A percentile compares a stretch with the other conserved stretches of the same genome.
These are phyloP conservation scores for Dalbergia cultrata DNA, from an alignment of 306 rosid species.

Conservation along the genomic window DNA sequence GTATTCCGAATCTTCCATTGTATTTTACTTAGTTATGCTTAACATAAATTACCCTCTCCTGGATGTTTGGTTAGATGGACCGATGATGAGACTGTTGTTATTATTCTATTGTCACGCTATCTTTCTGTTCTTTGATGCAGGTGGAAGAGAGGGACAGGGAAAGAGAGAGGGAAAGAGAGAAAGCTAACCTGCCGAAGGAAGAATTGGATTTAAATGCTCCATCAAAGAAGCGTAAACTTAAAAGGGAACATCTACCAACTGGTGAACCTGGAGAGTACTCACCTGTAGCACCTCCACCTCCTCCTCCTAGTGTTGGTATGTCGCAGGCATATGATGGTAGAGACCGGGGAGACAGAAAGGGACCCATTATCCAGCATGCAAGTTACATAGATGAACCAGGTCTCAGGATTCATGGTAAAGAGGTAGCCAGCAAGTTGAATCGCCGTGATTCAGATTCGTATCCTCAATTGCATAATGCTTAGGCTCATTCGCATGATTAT, in stretches of 20 bases:
- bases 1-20: constrained; percentile 11
- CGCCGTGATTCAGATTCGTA: constrained; percentile 94
- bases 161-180: constrained; percentile 81
- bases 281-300: constrained; percentile 84
- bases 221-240: constrained; percentile 92
- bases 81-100: neutral
- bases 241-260: constrained; percentile 82
- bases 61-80: constrained; percentile 15
- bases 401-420: constrained; percentile 86
- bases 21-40: neutral
- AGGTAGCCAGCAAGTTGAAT: constrained; percentile 78
- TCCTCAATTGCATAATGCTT: constrained; percentile 59
- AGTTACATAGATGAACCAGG: constrained; percentile 82
- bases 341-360: constrained; percentile 94
- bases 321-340: constrained; percentile 87
- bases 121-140: constrained; percentile 51
- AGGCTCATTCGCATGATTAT: constrained; percentile 8
- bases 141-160: constrained; percentile 65
- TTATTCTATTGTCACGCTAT: constrained; percentile 13
- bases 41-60: neutral
- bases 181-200: constrained; percentile 78
- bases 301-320: constrained; percentile 60
- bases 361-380: constrained; percentile 68
- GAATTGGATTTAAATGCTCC: constrained; percentile 78
- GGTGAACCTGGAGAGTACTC: constrained; percentile 93